These are phyloP conservation scores for Apodospora peruviana DNA, from an alignment of 495 filamentous ascomycete species.

Conservation along the genomic window DNA sequence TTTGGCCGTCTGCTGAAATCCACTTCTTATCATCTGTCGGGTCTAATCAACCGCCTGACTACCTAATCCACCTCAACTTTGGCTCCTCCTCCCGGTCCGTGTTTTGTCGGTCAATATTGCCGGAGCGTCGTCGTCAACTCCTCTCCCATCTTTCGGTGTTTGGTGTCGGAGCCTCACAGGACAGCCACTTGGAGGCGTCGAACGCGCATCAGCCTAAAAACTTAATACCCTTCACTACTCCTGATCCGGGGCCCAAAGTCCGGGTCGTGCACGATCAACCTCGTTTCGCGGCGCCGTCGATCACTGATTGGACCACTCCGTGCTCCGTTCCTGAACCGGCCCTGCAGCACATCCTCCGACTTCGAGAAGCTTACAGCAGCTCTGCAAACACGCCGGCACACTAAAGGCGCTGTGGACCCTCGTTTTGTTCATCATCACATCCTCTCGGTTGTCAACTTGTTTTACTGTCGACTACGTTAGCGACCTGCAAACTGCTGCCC, in stretches of 20 bases:
- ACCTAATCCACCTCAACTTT: slow-evolving; percentile 9
- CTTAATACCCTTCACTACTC: slow-evolving; percentile 10
- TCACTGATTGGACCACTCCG: slow-evolving; percentile 5
- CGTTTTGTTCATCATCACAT: neutral
- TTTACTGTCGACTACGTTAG: slow-evolving; percentile 1
- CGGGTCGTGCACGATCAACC: slow-evolving; percentile 20
- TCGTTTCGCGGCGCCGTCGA: slow-evolving; percentile 16
- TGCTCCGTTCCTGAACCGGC: slow-evolving; percentile 13
- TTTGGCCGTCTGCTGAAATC: slow-evolving; percentile 8
- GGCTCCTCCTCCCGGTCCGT: slow-evolving; percentile 5
- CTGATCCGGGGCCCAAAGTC: slow-evolving; percentile 14
- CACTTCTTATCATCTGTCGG: slow-evolving; percentile 6
- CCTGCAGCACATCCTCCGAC: neutral
- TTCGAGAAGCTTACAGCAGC: neutral
- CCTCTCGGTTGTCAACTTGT: neutral
- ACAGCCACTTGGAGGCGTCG: neutral
- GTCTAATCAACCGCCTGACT: slow-evolving; percentile 15
- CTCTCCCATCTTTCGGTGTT: slow-evolving; percentile 1
- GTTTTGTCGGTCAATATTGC: neutral
- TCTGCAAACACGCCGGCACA: neutral
- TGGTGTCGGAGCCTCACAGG: slow-evolving; percentile 1
- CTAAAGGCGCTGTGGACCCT: slow-evolving; percentile 8
- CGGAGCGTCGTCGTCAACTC: neutral
- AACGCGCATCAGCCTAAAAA: slow-evolving; percentile 20
- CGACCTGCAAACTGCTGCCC: neutral